Conservation (phyloP, 2,329 filamentous ascomycete genomes). For the Neoarthrinium moseri region DNA sequence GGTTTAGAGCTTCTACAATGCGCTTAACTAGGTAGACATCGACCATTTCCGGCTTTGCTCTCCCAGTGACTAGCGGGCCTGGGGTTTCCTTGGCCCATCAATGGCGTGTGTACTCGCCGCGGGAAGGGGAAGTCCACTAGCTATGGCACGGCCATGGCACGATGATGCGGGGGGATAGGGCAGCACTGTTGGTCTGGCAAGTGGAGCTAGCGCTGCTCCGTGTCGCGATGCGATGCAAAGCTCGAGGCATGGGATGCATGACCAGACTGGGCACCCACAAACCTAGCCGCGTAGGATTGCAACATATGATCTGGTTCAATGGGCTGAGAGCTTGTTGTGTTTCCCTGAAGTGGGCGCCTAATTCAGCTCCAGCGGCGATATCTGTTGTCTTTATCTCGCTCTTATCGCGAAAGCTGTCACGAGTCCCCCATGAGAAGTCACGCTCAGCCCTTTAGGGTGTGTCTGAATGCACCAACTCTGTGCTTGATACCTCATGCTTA, state of each 20-base stretch:
- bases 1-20: no score
- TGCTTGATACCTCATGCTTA: no score
- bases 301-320: background rate
- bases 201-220: background rate
- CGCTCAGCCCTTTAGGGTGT: no score
- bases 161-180: constrained; percentile 1
- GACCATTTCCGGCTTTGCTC: no score
- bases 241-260: constrained; percentile 1
- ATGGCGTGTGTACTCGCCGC: background rate
- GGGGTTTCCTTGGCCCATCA: background rate
- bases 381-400: background rate
- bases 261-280: background rate
- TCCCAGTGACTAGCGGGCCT: background rate
- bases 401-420: no score
- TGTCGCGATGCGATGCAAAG: background rate
- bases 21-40: no score
- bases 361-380: background rate
- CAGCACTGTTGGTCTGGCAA: background rate
- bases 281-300: background rate
- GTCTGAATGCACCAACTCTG: no score
- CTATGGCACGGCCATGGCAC: background rate
- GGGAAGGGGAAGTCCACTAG: background rate
- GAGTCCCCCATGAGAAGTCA: no score
- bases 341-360: background rate
- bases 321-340: background rate